A percentile compares a stretch with the other conserved stretches of the same genome.
These are phyloP conservation scores for Aciculosporium take DNA, from an alignment of 2,329 filamentous ascomycete species.

Conservation along the genomic window DNA sequence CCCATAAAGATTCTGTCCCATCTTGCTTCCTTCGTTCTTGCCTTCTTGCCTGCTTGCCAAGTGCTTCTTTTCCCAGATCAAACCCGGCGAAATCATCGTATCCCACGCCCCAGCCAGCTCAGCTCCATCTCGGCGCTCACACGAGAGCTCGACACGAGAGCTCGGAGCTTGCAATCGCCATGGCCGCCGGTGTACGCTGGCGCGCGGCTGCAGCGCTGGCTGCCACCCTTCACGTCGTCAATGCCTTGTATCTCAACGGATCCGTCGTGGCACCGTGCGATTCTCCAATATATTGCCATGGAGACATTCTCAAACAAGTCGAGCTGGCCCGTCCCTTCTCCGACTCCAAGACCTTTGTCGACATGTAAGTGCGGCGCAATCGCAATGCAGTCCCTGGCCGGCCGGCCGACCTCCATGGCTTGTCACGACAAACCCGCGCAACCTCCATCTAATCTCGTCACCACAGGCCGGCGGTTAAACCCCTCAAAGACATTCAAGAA, in stretches of 20 bases:
- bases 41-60: no score
- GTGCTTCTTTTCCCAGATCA: no score
- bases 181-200: conserved; percentile 14
- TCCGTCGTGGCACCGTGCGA: conserved; percentile 49
- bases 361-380: conserved; percentile 35
- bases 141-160: not conserved
- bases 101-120: no score
- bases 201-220: conserved; percentile 14
- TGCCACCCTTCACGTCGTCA: conserved; percentile 14
- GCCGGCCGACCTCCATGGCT: no score
- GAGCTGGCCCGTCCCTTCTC: conserved; percentile 48
- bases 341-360: conserved; percentile 59
- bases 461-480: conserved; percentile 41
- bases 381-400: conserved; percentile 8
- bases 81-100: no score
- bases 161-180: conserved; percentile 4
- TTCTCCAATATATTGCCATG: conserved; percentile 53
- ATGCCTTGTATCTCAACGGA: conserved; percentile 45
- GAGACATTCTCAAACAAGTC: conserved; percentile 46
- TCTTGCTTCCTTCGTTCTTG: no score
- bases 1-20: no score
- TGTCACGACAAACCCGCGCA: no score
- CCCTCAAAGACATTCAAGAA: conserved; percentile 44
- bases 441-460: not conserved
- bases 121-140: no score